Base-by-base conservation (phyloP, 2,329 filamentous ascomycete genomes). In the Rutstroemia sp. region DNA sequence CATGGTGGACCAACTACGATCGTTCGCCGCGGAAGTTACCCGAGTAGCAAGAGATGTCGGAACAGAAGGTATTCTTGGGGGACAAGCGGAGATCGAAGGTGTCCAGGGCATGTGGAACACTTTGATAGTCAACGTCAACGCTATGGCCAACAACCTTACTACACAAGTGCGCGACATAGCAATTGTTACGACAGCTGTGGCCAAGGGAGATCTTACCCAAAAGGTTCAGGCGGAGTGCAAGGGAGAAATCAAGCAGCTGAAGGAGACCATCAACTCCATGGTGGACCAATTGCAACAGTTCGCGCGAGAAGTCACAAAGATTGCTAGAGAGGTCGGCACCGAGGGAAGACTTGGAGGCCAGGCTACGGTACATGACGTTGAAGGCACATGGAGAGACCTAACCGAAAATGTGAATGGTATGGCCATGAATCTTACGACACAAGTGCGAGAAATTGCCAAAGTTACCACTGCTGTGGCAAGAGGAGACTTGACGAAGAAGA, bases 221-320 rank as follows among this genome's bases (percentile, higher is more conserved):
- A 96, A 96, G 72, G 92, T 99, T 41, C 90, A 95, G 72, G 92
- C 92, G 59, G 90, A 90, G 68, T 92, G 88, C 74, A 88, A 86
- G 75, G 95, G 88, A 72, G 94, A 92, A 79, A 97, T 92, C 67
- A 88, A 85, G 70, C 90, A 89, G 75, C 87, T 99, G 69, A 99
- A 99, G 74, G 92, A 91, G 59, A 97, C 94, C 48, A 99, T 97
- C 77, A 99, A 99, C 74, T 94, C 89, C 71, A 99, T 99, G 92
- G 92, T 99, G 63, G 94, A 96, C 71, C 94, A 96, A 72, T 78
- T 99, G 57, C 90, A 95, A 69, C 92, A 96, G 69, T 97, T 97
- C 70, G 94, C 94, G 9, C 88, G 91, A 69, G 92, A 97, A 75
- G 94, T 99, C 66, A 97, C 92, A 39, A 95, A 94, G 73, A 88